These are phyloP conservation scores for Chlorella sp. DNA, from an alignment of 139 green algal genomes.

Conservation along the genomic window DNA sequence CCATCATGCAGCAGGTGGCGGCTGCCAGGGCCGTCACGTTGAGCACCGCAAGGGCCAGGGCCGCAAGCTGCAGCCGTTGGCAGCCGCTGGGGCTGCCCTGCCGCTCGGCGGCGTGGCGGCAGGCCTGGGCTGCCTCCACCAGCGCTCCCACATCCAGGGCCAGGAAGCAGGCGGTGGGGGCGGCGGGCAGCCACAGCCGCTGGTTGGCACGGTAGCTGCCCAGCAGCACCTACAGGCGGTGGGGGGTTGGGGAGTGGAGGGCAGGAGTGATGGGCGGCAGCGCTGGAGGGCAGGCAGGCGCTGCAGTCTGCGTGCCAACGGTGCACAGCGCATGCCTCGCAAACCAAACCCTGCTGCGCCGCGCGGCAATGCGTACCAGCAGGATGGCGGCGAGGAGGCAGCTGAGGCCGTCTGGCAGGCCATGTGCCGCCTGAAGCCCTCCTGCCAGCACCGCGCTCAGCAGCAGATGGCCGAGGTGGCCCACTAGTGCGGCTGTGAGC, in stretches of 20 bases:
- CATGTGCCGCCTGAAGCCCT: background rate
- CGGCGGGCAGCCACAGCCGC: constrained; percentile 21
- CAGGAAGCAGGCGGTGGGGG: background rate
- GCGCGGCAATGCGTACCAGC: background rate
- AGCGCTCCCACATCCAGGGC: constrained; percentile 10
- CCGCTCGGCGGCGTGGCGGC: background rate
- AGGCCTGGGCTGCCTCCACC: background rate
- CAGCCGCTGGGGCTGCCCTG: background rate
- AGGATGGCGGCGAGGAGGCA: background rate
- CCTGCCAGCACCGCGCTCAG: background rate
- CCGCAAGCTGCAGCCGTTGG: background rate
- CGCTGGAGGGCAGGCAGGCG: background rate
- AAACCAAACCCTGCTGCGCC: background rate
- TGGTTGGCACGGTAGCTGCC: background rate
- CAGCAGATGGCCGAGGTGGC: background rate
- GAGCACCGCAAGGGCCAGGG: background rate
- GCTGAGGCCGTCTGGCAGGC: background rate
- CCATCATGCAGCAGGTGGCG: constrained; percentile 4
- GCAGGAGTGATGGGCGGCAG: background rate
- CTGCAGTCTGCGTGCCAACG: background rate
- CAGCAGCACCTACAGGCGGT: background rate
- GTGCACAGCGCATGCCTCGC: no score
- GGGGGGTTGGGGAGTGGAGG: background rate
- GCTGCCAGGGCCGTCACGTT: background rate
- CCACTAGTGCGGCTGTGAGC: background rate